Percentiles rank a stretch among this genome's conserved stretches.
Conservation (phyloP, 2,329 filamentous ascomycete species). For the Pseudopyricularia cyperi region DNA sequence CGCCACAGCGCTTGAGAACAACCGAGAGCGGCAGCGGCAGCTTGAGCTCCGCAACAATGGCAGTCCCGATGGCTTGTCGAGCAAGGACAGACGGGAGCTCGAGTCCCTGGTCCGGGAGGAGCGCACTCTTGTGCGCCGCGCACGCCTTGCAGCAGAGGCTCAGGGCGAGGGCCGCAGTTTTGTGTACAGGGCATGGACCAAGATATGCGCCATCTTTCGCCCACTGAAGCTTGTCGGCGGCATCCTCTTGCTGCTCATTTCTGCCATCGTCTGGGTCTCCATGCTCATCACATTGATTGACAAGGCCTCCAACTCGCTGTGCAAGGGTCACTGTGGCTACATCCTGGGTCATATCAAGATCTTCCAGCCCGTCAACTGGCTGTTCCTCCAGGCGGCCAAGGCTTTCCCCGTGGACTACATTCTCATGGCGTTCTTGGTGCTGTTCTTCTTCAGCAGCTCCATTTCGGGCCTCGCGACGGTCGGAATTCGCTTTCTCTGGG, state of each 20-base stretch:
- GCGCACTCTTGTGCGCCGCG: conserved; percentile 77
- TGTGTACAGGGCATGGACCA: conserved; percentile 66
- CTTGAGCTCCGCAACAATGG: conserved; percentile 76
- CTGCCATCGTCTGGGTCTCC: conserved; percentile 69
- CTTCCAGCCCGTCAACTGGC: conserved; percentile 90
- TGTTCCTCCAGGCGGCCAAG: conserved; percentile 67
- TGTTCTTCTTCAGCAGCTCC: conserved; percentile 81
- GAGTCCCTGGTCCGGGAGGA: conserved; percentile 83
- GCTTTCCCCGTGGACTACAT: conserved; percentile 89
- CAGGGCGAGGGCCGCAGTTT: conserved; percentile 64
- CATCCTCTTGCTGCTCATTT: conserved; percentile 59
- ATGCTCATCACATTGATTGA: conserved; percentile 95
- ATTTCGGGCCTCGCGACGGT: conserved; percentile 76
- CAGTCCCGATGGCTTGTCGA: conserved; percentile 58
- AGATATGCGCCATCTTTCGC: conserved; percentile 67
- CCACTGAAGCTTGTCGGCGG: conserved; percentile 83
- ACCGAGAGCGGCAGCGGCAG: conserved; percentile 83
- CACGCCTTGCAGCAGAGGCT: conserved; percentile 74
- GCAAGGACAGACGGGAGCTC: conserved; percentile 79
- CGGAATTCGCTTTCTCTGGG: conserved; percentile 93
- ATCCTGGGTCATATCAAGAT: conserved; percentile 77
- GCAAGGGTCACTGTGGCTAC: conserved; percentile 83
- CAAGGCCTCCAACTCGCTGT: conserved; percentile 91
- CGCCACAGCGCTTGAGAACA: conserved; percentile 68
- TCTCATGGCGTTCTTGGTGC: conserved; percentile 69